Conservation (phyloP, 176 grass and related monocot genomes). For the Thinopyrum elongatum region DNA sequence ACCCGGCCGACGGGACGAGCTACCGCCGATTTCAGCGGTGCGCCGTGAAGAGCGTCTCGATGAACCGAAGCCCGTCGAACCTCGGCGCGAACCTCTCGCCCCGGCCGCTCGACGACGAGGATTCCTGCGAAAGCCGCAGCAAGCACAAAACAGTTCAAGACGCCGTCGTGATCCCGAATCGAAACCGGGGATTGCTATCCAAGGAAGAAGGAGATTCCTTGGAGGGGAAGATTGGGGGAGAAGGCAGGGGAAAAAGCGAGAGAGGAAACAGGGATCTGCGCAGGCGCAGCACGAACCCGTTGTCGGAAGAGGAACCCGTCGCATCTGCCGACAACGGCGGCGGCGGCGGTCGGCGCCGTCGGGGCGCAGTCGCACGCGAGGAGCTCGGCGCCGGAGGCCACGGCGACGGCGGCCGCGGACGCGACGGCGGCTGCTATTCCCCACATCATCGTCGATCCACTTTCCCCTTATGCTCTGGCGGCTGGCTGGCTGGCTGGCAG, state of each 20-base stretch:
- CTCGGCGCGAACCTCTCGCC: conserved; percentile 41
- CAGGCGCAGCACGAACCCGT: neutral
- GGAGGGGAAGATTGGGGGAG: too few relatives aligned
- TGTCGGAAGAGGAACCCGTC: conserved; percentile 23
- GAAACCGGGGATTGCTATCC: neutral
- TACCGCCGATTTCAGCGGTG: conserved; percentile 29
- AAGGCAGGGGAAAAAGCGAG: too few relatives aligned
- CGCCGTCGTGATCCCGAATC: neutral
- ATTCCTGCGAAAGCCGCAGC: neutral
- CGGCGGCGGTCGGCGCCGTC: neutral
- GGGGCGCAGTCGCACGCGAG: conserved; percentile 36
- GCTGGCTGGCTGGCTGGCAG: neutral
- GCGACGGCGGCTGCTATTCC: conserved; percentile 32
- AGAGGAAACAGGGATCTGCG: neutral
- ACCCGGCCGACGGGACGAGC: neutral
- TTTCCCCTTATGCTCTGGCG: neutral
- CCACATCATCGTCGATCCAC: conserved; percentile 38
- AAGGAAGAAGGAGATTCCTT: neutral
- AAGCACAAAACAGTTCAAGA: neutral
- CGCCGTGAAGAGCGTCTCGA: conserved; percentile 56
- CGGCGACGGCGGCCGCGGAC: conserved; percentile 36
- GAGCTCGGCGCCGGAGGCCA: conserved; percentile 43
- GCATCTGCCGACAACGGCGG: conserved; percentile 30
- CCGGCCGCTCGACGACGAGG: neutral
- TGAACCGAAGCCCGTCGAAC: conserved; percentile 55